Conservation (phyloP, 2,329 filamentous ascomycete genomes). For the Verticillium nonalfalfae region DNA sequence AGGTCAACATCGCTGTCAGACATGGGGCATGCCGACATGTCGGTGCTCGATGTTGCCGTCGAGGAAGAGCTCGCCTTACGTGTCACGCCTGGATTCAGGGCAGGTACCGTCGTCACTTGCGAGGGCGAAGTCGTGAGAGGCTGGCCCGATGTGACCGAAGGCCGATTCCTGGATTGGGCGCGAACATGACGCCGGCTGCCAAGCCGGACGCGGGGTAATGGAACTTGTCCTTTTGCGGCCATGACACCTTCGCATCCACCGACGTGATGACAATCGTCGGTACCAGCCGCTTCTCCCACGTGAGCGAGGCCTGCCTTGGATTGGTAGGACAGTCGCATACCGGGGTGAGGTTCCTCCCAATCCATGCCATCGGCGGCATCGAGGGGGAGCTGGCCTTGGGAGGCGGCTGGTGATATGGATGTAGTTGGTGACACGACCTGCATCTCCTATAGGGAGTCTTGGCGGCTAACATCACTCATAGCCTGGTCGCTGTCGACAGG, state of each 20-base stretch:
- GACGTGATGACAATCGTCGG: slow-evolving; percentile 4
- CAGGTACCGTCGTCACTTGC: not conserved
- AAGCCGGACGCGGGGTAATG: slow-evolving; percentile 14
- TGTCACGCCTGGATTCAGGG: not conserved
- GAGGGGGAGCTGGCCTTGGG: slow-evolving; percentile 11
- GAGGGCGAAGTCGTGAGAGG: not conserved
- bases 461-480: slow-evolving; percentile 26
- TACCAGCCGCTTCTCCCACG: slow-evolving; percentile 10
- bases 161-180: not conserved
- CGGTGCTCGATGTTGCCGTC: not conserved
- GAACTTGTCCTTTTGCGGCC: slow-evolving; percentile 39
- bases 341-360: slow-evolving; percentile 42
- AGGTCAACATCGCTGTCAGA: not conserved
- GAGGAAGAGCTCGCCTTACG: not conserved
- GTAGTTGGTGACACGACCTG: slow-evolving; percentile 48
- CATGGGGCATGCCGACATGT: not conserved
- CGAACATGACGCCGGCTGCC: not conserved
- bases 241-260: slow-evolving; percentile 29
- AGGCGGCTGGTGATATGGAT: slow-evolving; percentile 23
- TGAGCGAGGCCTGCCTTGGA: slow-evolving; percentile 15
- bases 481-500: slow-evolving; percentile 27
- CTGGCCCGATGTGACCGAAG: not conserved
- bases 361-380: slow-evolving; percentile 12
- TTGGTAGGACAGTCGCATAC: slow-evolving; percentile 29
- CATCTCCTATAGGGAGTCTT: slow-evolving; percentile 47